phyloP scores from a whole-genome alignment of 75 land plant genomes.

The Selaginella tamariscina region DNA sequence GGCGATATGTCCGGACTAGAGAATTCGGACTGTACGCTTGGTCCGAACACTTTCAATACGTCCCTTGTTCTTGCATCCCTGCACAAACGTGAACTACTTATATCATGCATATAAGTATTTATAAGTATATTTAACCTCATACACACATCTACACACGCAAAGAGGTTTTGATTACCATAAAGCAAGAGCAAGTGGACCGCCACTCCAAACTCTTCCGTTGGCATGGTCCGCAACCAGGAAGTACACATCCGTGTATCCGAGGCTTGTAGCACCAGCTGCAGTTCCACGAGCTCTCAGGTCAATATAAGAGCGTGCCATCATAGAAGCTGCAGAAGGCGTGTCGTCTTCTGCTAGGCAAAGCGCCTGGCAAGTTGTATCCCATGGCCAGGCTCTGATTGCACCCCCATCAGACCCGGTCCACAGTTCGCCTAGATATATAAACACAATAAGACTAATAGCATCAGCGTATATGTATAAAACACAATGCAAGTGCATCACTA shows the following conservation, averaged over 20 bases:
- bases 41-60: conserved; percentile 60
- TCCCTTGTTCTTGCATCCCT: conserved; percentile 87
- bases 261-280: conserved; percentile 37
- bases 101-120: no score
- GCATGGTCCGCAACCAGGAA: conserved; percentile 49
- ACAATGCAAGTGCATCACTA: no score
- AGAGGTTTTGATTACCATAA: conserved; percentile 52
- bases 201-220: conserved; percentile 74
- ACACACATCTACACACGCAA: no score
- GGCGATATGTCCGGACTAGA: conserved; percentile 40
- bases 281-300: conserved; percentile 52
- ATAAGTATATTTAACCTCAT: no score
- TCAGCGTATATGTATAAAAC: no score
- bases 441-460: no score
- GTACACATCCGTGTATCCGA: conserved; percentile 55
- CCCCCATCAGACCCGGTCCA: conserved; percentile 88
- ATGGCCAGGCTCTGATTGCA: conserved; percentile 65
- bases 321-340: conserved; percentile 32
- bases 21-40: conserved; percentile 52
- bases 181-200: conserved; percentile 41
- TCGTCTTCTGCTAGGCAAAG: conserved; percentile 34
- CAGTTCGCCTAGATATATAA: conserved; percentile 50
- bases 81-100: conserved; percentile 4
- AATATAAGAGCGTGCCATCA: conserved; percentile 53
- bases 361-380: conserved; percentile 43